Conservation (phyloP, 176 grass and related monocot genomes). For the Carex cristatella region DNA sequence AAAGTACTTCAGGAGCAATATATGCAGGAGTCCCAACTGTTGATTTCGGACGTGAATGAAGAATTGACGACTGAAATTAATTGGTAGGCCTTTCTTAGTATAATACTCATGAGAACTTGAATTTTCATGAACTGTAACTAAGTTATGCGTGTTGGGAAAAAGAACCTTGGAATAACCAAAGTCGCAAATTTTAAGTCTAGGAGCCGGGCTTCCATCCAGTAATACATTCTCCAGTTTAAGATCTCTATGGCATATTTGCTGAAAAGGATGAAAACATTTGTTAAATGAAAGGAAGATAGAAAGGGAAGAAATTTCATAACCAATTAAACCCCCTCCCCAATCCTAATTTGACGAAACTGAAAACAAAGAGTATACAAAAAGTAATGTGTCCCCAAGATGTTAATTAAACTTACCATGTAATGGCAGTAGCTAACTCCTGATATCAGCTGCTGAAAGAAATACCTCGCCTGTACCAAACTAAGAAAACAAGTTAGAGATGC, state of each 20-base stretch:
- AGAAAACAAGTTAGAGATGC: constrained; percentile 18
- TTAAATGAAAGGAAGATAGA: constrained; percentile 6
- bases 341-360: not conserved
- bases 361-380: not conserved
- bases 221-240: constrained; percentile 93
- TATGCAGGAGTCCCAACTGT: constrained; percentile 88
- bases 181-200: constrained; percentile 90
- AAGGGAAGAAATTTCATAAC: not conserved
- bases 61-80: constrained; percentile 67
- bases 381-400: not conserved
- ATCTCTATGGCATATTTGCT: constrained; percentile 99
- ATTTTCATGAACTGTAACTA: not conserved
- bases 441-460: constrained; percentile 93
- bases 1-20: constrained; percentile 91
- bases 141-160: constrained; percentile 3
- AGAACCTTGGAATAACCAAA: constrained; percentile 93
- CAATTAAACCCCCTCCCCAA: not conserved
- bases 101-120: not conserved
- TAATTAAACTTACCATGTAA: constrained; percentile 45
- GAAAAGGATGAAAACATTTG: constrained; percentile 13
- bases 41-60: constrained; percentile 87
- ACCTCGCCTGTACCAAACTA: constrained; percentile 55
- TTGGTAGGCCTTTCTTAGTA: constrained; percentile 5
- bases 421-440: constrained; percentile 93
- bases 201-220: constrained; percentile 78